Evolutionary conservation across 768 basidiomycete genomes (phyloP).

Genomic region (Solioccasus polychromus): DNA sequence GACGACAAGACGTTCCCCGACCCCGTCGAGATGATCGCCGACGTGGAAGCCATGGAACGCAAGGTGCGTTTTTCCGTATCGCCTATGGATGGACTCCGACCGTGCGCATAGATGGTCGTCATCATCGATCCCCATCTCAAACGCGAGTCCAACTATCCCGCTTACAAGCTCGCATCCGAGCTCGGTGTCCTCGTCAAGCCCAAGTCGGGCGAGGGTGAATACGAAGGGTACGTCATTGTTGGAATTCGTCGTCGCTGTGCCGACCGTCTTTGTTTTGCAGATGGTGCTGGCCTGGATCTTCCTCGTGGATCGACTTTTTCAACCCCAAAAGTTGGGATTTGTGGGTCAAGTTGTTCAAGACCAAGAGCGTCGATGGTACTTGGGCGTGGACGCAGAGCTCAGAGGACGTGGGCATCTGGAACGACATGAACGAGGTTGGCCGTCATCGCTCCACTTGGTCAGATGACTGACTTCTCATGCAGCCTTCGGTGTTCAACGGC

Average conservation of each 20-base stretch:
- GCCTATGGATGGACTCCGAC: background rate
- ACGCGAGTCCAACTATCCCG: constrained; percentile 72
- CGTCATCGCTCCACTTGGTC: background rate
- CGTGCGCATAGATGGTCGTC: constrained; percentile 78
- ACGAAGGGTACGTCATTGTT: constrained; percentile 59
- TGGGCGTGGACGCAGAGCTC: constrained; percentile 83
- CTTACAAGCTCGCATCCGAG: constrained; percentile 82
- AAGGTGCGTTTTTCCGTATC: constrained; percentile 52
- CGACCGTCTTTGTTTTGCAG: constrained; percentile 2
- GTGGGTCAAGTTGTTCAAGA: constrained; percentile 86
- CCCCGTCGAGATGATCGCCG: constrained; percentile 89
- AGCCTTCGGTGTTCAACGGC: constrained; percentile 98
- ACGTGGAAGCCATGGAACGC: constrained; percentile 78
- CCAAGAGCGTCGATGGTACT: constrained; percentile 45
- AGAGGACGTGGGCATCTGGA: constrained; percentile 89
- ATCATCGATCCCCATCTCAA: constrained; percentile 98
- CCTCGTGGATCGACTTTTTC: constrained; percentile 98
- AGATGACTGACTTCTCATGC: constrained; percentile 9
- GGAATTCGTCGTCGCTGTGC: background rate
- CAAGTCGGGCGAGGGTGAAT: constrained; percentile 75
- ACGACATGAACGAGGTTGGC: constrained; percentile 97
- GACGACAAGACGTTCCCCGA: constrained; percentile 89
- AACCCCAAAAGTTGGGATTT: constrained; percentile 86
- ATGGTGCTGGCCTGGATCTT: constrained; percentile 98
- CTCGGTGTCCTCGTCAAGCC: constrained; percentile 81